Base-by-base conservation (phyloP, 495 filamentous ascomycete species). In the Articulospora tetracladia region DNA sequence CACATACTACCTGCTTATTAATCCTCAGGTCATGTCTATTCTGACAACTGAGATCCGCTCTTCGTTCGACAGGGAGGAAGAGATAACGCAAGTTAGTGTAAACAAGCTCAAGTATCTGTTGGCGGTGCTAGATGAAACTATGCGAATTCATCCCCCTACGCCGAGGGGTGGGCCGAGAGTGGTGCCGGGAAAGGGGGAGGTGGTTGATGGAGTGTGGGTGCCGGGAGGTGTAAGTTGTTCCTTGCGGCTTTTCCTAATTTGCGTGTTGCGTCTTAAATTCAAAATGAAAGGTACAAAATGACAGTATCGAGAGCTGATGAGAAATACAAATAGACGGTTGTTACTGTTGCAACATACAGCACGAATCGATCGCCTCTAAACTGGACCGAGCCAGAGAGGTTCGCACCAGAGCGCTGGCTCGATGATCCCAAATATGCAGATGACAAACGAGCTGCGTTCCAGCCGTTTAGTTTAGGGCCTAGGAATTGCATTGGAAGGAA, bases 111-210 rank as follows among this genome's bases (percentile, higher is more conserved):
- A 69, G 0, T 88, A 87, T 62, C 73, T 87, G 60, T 72, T 77
- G 24, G 86, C 85, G 1, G 72, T 80, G 10, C 67, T 89, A n/a
- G 73, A 79, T 13, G 85, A 90, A 66, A 70, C 73, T 0, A 69
- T 89, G 3, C 76, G 86, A 4, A 64, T 87, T 11, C 82, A 79
- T 60, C 83, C 85, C 19, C 79, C 86, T 0, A 75, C 78, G 1
- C 75, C 84, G 0, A 65, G 71, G 0, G 77, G 77, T 7, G 59
- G 83, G 0, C 77, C 79, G 2, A 70, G 86, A 4, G 27, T 68
- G 13, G 67, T 70, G 0, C 69, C 69, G 20, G 30, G 44, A 7
- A 64, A 55, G 19, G 70, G 73, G 17, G 59, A 24, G 3, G 8
- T n/a, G 3, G 23, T 55, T 8, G 22, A n/a, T 39, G 53, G 53